Evolutionary conservation across 2,329 filamentous ascomycete species (phyloP).

Genomic region (Paecilomyces fulvus): DNA sequence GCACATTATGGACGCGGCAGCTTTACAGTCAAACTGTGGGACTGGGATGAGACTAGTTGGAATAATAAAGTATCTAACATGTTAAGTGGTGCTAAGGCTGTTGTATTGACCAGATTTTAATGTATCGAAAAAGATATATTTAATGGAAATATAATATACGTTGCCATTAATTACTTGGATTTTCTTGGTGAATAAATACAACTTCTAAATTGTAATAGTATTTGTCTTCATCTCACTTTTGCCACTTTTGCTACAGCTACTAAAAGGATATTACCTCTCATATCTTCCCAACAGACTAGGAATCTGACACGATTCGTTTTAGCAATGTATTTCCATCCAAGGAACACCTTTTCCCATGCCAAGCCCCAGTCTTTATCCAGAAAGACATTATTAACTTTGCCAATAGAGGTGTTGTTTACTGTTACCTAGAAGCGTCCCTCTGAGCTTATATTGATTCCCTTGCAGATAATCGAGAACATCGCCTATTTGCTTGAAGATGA

Average conservation of each 20-base stretch:
- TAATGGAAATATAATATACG: too few relatives aligned
- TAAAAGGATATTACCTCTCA: too few relatives aligned
- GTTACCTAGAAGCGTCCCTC: background rate
- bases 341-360: background rate
- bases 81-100: conserved; percentile 6
- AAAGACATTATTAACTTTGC: background rate
- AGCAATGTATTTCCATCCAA: background rate
- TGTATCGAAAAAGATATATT: background rate
- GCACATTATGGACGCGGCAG: background rate
- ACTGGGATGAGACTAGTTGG: conserved; percentile 5
- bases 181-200: too few relatives aligned
- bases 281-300: too few relatives aligned
- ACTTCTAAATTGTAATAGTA: too few relatives aligned
- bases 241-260: too few relatives aligned
- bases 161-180: too few relatives aligned
- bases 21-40: conserved; percentile 10
- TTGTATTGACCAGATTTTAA: conserved; percentile 4
- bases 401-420: background rate
- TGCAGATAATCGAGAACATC: conserved; percentile 25
- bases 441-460: background rate
- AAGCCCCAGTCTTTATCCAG: background rate
- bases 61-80: background rate
- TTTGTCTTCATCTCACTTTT: too few relatives aligned
- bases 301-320: too few relatives aligned
- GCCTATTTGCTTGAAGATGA: conserved; percentile 20